A percentile compares a stretch with the other conserved stretches of the same genome.
Conservation (phyloP, 176 grass and related monocot species). For the Triticum aestivum region IWGSC_CS_RefSeq_v2.1 NC_057809.1:140218553-140219052, state of each 20-base stretch:
- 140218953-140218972: neutral
- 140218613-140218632: neutral
- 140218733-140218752: neutral
- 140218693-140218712: neutral
- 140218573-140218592: neutral
- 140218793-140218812: neutral
- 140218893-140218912: neutral
- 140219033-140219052: neutral
- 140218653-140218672: neutral
- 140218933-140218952: neutral
- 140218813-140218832: neutral
- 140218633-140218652: neutral
- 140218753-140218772: neutral
- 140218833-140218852: neutral
- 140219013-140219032: neutral
- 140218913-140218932: neutral
- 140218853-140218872: neutral
- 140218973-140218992: neutral
- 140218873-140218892: neutral
- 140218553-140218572: neutral
- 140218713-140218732: neutral
- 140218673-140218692: slow-evolving; percentile 10
- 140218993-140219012: neutral
- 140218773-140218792: neutral
- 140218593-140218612: slow-evolving; percentile 3